phyloP scores from a whole-genome alignment of 78 protist species.

The Dictyostelium firmibasis region DNA sequence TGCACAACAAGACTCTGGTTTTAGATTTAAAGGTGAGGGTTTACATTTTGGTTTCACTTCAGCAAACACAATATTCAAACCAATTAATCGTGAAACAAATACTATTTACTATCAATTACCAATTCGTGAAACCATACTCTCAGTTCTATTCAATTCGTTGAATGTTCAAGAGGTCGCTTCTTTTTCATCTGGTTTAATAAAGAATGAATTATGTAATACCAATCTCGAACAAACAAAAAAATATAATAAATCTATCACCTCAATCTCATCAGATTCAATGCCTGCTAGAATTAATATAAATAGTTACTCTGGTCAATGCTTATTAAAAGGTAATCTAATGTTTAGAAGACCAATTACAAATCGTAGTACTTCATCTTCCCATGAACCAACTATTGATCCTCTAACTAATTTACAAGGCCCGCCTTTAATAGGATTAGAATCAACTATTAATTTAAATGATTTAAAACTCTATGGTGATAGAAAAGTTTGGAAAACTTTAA shows the following conservation, averaged over 20 bases:
- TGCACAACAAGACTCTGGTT: conserved; percentile 29
- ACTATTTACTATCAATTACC: conserved; percentile 13
- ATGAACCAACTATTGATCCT: conserved; percentile 1
- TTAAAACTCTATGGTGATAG: conserved; percentile 41
- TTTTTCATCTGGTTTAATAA: neutral
- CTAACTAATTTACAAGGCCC: conserved; percentile 4
- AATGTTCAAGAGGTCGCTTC: conserved; percentile 11
- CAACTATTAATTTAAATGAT: conserved; percentile 40
- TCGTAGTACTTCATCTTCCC: neutral
- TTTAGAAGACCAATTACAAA: conserved; percentile 59
- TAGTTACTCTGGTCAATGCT: conserved; percentile 49
- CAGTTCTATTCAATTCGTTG: conserved; percentile 24
- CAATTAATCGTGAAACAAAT: conserved; percentile 27
- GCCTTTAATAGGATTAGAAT: conserved; percentile 62
- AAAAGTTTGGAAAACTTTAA: conserved; percentile 49
- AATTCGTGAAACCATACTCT: conserved; percentile 53
- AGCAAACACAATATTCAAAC: conserved; percentile 35
- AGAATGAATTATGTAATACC: neutral
- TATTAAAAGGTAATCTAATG: conserved; percentile 62
- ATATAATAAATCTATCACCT: conserved; percentile 51
- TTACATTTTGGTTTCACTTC: conserved; percentile 70
- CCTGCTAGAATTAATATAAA: conserved; percentile 44
- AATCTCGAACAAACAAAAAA: neutral
- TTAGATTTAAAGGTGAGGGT: conserved; percentile 55
- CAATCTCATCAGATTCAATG: conserved; percentile 54